Conservation (phyloP, 2,329 filamentous ascomycete genomes). For the Cytospora leucostoma region DNA sequence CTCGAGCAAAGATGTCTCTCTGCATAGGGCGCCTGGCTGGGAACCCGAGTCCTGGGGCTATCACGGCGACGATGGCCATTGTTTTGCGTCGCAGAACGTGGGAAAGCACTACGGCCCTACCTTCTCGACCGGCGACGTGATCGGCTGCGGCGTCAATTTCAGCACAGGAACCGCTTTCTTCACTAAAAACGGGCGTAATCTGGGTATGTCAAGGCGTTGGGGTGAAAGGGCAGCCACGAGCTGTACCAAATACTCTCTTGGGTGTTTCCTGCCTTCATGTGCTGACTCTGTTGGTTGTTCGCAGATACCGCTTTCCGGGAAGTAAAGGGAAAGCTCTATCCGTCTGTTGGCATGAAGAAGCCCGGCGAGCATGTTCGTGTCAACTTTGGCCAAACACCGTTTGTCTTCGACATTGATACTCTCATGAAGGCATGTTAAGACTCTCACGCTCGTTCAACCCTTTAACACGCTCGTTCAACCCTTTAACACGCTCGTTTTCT, state of each 20-base stretch:
- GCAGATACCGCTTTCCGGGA: constrained; percentile 71
- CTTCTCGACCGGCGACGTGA: constrained; percentile 58
- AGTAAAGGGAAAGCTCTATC: constrained; percentile 66
- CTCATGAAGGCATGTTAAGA: constrained; percentile 68
- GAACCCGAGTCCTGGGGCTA: constrained; percentile 70
- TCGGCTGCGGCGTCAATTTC: constrained; percentile 70
- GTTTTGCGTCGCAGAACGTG: constrained; percentile 57
- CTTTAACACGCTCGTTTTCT: background rate
- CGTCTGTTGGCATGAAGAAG: constrained; percentile 66
- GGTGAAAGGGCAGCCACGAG: constrained; percentile 19
- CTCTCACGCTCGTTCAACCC: constrained; percentile 18
- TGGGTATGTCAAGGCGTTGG: constrained; percentile 46
- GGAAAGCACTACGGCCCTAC: constrained; percentile 59
- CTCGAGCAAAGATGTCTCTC: constrained; percentile 52
- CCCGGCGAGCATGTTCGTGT: constrained; percentile 61
- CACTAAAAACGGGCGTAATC: constrained; percentile 62
- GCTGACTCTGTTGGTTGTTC: constrained; percentile 31
- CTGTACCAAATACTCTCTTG: background rate
- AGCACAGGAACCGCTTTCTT: constrained; percentile 66
- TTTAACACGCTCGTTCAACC: constrained; percentile 12
- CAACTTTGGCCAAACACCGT: constrained; percentile 74
- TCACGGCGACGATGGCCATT: constrained; percentile 67
- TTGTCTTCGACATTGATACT: constrained; percentile 87
- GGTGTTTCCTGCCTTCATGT: constrained; percentile 10
- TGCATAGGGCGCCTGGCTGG: constrained; percentile 64